A percentile compares a stretch with the other conserved stretches of the same genome.
These are phyloP conservation scores for Heracleum sosnowskyi DNA, from an alignment of 129 eudicot genomes.

Conservation along the genomic window DNA sequence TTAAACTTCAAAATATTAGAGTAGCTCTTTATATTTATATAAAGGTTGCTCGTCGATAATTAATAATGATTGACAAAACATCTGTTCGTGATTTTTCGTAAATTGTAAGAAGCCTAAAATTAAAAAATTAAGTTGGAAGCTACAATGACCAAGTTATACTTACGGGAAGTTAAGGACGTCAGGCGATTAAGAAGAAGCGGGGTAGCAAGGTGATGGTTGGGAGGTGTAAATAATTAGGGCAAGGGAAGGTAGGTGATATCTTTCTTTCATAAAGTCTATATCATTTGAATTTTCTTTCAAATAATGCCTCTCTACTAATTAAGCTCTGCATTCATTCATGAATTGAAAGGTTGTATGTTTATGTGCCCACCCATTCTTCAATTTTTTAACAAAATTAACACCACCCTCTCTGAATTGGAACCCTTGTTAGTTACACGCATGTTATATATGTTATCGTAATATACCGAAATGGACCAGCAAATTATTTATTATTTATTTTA, in stretches of 20 bases:
- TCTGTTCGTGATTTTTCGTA: too few relatives aligned
- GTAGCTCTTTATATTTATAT: too few relatives aligned
- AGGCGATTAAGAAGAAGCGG: background rate
- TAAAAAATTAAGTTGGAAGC: too few relatives aligned
- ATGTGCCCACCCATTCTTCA: slow-evolving; percentile 2
- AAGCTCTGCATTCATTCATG: background rate
- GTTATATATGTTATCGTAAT: background rate
- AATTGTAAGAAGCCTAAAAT: too few relatives aligned
- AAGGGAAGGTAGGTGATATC: background rate
- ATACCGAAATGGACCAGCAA: background rate
- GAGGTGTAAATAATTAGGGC: background rate
- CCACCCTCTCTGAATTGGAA: background rate
- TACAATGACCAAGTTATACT: too few relatives aligned
- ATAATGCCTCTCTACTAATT: background rate
- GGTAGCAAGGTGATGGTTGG: slow-evolving; percentile 3
- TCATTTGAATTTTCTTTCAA: background rate
- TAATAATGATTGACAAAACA: too few relatives aligned
- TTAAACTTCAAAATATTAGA: too few relatives aligned
- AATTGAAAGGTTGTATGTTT: background rate
- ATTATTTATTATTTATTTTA: background rate
- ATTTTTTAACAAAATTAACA: background rate
- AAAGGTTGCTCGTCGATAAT: too few relatives aligned
- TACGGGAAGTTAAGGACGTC: background rate
- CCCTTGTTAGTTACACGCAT: background rate
- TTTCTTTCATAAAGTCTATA: slow-evolving; percentile 6